phyloP scores from a whole-genome alignment of 192 early-diverging fungal genomes.

The Rhizophagus prolifer region DNA sequence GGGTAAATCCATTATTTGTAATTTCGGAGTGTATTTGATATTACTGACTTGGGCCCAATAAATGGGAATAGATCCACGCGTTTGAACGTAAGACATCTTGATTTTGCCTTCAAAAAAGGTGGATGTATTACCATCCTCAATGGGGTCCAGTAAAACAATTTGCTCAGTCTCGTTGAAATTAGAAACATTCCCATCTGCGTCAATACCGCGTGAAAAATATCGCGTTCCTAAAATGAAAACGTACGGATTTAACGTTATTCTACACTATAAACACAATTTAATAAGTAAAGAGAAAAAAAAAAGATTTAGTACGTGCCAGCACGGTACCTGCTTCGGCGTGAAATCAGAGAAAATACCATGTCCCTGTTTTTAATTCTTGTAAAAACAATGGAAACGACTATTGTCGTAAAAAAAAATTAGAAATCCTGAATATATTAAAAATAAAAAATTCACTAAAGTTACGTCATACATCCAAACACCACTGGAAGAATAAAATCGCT shows the following conservation, averaged over 20 bases:
- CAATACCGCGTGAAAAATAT: slow-evolving; percentile 91
- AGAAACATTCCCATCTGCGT: slow-evolving; percentile 88
- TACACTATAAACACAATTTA: too few relatives aligned
- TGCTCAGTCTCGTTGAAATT: slow-evolving; percentile 99
- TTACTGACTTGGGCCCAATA: slow-evolving; percentile 94
- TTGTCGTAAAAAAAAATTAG: neutral
- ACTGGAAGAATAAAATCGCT: slow-evolving; percentile 86
- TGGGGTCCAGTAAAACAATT: slow-evolving; percentile 66
- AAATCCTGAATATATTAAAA: neutral
- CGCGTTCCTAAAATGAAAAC: slow-evolving; percentile 53
- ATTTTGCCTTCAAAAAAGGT: slow-evolving; percentile 43
- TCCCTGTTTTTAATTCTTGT: slow-evolving; percentile 62
- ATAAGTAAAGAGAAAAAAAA: neutral
- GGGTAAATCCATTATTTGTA: slow-evolving; percentile 70
- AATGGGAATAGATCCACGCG: slow-evolving; percentile 92
- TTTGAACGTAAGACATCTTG: slow-evolving; percentile 83
- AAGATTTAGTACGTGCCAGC: slow-evolving; percentile 49
- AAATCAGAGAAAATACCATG: slow-evolving; percentile 80
- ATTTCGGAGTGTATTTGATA: slow-evolving; percentile 86
- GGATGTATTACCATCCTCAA: slow-evolving; percentile 35
- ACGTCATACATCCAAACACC: slow-evolving; percentile 79
- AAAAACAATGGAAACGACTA: slow-evolving; percentile 65
- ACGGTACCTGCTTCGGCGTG: slow-evolving; percentile 79
- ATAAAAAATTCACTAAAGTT: neutral
- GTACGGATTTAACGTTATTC: too few relatives aligned